Evolutionary conservation across 257 asterid species (phyloP).

Genomic region (Ligustrum vulgare): DNA sequence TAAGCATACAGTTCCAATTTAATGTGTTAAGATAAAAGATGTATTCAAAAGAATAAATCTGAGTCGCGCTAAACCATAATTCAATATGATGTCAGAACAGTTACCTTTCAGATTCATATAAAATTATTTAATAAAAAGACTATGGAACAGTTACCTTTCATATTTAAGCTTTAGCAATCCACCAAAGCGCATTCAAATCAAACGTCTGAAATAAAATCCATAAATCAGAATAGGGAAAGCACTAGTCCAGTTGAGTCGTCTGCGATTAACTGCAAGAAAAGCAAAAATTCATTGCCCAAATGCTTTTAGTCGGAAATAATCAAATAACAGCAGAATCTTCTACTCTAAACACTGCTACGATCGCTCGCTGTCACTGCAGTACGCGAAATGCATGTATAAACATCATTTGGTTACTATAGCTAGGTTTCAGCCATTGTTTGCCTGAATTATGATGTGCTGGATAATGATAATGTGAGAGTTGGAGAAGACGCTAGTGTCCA

Average conservation of each 20-base stretch:
- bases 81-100: not conserved
- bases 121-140: too few species aligned
- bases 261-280: not conserved
- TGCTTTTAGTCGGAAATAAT: not conserved
- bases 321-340: not conserved
- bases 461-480: constrained; percentile 9
- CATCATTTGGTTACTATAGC: not conserved
- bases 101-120: not conserved
- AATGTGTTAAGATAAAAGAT: not conserved
- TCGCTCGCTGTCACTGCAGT: not conserved
- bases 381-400: not conserved
- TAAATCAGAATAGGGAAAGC: not conserved
- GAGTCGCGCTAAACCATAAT: not conserved
- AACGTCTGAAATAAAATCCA: not conserved
- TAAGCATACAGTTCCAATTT: not conserved
- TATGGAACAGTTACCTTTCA: not conserved
- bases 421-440: too few species aligned
- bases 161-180: not conserved
- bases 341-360: not conserved
- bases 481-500: constrained; percentile 9
- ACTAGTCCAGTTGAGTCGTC: not conserved
- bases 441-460: constrained; percentile 8
- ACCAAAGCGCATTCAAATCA: not conserved
- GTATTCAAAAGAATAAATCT: not conserved
- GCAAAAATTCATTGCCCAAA: not conserved